Evolutionary conservation across 2,329 filamentous ascomycete genomes (phyloP).

Genomic region (Fusarium concolor): DNA sequence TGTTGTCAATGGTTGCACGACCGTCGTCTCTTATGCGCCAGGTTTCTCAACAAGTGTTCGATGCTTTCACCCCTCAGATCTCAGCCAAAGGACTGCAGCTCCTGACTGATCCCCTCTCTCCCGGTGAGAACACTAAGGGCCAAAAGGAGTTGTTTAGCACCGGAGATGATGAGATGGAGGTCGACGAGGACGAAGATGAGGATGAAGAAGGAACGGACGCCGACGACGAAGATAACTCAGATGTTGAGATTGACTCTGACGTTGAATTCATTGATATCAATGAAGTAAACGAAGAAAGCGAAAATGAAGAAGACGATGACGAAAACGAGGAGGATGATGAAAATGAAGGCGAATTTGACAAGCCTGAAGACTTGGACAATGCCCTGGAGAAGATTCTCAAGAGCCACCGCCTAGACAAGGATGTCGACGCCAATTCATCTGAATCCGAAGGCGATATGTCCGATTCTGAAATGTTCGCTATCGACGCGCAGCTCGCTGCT

Average conservation of each 20-base stretch:
- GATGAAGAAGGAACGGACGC: constrained; percentile 57
- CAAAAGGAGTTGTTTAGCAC: constrained; percentile 87
- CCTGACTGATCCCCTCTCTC: constrained; percentile 75
- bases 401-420: constrained; percentile 73
- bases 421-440: constrained; percentile 65
- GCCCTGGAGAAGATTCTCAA: constrained; percentile 83
- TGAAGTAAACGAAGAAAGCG: constrained; percentile 55
- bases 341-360: constrained; percentile 56
- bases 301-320: constrained; percentile 59
- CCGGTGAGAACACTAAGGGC: constrained; percentile 83
- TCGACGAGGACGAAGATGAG: constrained; percentile 56
- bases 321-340: constrained; percentile 56
- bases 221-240: constrained; percentile 58
- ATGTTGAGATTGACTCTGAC: constrained; percentile 62
- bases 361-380: constrained; percentile 70
- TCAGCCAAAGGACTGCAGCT: constrained; percentile 77
- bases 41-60: constrained; percentile 88
- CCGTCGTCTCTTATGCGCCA: constrained; percentile 87
- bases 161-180: constrained; percentile 69
- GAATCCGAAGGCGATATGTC: constrained; percentile 86
- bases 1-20: constrained; percentile 89
- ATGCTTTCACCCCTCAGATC: constrained; percentile 80
- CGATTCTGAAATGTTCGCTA: constrained; percentile 92
- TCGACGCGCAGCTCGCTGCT: constrained; percentile 84
- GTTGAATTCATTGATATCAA: constrained; percentile 62